Evolutionary conservation across 2,329 filamentous ascomycete genomes (phyloP).

Genomic region (Hypomyces rosellus): DNA sequence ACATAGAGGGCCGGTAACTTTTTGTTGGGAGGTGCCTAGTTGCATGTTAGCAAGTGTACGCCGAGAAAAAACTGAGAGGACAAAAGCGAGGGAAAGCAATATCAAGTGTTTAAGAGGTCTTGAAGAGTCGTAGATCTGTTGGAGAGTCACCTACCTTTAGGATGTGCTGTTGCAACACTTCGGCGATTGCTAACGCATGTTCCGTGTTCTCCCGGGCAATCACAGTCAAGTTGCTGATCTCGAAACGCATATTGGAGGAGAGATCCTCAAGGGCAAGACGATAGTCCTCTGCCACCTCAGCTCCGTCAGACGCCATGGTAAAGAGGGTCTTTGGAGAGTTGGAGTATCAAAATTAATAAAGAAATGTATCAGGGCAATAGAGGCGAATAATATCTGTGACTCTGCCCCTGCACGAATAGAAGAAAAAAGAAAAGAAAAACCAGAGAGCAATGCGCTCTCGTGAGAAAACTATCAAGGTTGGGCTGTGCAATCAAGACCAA

Average conservation of each 20-base stretch:
- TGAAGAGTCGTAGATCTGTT: neutral
- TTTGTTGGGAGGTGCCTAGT: conserved; percentile 75
- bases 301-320: conserved; percentile 51
- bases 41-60: conserved; percentile 30
- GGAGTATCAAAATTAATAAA: neutral
- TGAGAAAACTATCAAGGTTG: conserved; percentile 1
- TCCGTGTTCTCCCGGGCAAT: conserved; percentile 97
- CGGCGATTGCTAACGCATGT: conserved; percentile 87
- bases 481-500: neutral
- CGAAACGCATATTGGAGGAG: conserved; percentile 82
- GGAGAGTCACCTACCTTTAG: conserved; percentile 66
- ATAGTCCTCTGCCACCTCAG: conserved; percentile 93
- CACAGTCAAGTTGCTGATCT: conserved; percentile 95
- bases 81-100: neutral
- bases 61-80: neutral
- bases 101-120: neutral
- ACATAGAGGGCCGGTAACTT: conserved; percentile 96
- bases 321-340: conserved; percentile 1
- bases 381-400: neutral
- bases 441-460: neutral
- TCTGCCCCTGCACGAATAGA: neutral
- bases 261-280: conserved; percentile 88
- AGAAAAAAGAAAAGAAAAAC: neutral
- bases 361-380: neutral
- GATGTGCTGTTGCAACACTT: conserved; percentile 87